phyloP scores from a whole-genome alignment of 2,329 filamentous ascomycete species.

The Aspergillus brasiliensis region DNA sequence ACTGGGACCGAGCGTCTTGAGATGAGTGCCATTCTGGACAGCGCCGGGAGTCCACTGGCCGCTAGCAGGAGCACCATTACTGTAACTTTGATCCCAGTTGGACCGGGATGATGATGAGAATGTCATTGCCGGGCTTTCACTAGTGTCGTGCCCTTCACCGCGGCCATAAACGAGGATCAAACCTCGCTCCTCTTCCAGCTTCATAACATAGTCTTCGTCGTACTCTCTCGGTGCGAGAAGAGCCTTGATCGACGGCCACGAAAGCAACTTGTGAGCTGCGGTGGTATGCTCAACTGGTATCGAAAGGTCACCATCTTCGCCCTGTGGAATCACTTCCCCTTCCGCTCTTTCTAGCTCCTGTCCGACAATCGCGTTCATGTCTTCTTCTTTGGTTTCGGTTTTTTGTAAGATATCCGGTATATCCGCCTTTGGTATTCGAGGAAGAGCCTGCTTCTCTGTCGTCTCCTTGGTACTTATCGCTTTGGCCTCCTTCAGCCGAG shows the following conservation, averaged over 20 bases:
- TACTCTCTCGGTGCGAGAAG: slow-evolving; percentile 62
- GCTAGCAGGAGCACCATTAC: slow-evolving; percentile 48
- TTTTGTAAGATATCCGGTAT: slow-evolving; percentile 13
- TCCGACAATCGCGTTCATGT: background rate
- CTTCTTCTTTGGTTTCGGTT: slow-evolving; percentile 18
- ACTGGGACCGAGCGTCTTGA: slow-evolving; percentile 47
- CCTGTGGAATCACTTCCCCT: slow-evolving; percentile 15
- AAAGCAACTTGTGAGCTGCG: slow-evolving; percentile 78
- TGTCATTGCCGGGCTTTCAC: slow-evolving; percentile 49
- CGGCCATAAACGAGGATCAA: slow-evolving; percentile 74
- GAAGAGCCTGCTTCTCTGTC: slow-evolving; percentile 16
- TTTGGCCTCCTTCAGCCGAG: slow-evolving; percentile 7
- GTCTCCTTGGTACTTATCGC: slow-evolving; percentile 7
- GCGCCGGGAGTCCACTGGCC: slow-evolving; percentile 54
- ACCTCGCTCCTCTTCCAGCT: slow-evolving; percentile 72
- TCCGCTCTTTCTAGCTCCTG: slow-evolving; percentile 8
- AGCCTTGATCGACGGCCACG: slow-evolving; percentile 68
- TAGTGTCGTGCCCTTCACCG: slow-evolving; percentile 70
- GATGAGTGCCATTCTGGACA: slow-evolving; percentile 28
- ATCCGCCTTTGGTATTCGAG: slow-evolving; percentile 31
- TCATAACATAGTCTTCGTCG: slow-evolving; percentile 72
- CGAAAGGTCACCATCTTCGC: slow-evolving; percentile 60
- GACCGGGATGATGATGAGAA: slow-evolving; percentile 20
- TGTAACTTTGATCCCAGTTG: slow-evolving; percentile 29
- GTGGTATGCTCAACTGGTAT: slow-evolving; percentile 88